phyloP scores from a whole-genome alignment of 1,284 basidiomycete genomes.

The Rhodotorula sp. region DNA sequence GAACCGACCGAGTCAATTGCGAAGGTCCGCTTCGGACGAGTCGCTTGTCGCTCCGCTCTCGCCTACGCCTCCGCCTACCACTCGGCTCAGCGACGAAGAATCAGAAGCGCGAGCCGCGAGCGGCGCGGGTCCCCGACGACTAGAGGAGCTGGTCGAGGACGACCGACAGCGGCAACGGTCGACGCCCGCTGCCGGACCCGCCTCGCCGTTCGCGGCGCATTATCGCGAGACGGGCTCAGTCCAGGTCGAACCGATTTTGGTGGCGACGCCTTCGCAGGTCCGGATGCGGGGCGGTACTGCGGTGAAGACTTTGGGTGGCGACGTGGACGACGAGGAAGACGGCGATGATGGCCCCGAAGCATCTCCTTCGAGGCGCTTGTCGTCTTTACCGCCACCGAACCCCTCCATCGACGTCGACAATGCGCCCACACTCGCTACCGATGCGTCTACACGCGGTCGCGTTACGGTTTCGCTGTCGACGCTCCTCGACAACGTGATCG shows the following conservation, averaged over 20 bases:
- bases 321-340: conserved; percentile 43
- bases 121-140: too few relatives aligned
- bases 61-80: conserved; percentile 50
- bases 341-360: conserved; percentile 2
- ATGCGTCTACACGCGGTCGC: not conserved
- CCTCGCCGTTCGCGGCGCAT: conserved; percentile 79
- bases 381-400: not conserved
- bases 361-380: not conserved
- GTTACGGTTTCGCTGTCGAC: conserved; percentile 68
- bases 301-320: conserved; percentile 49
- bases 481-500: conserved; percentile 89
- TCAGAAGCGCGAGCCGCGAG: conserved; percentile 33
- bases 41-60: conserved; percentile 17
- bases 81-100: conserved; percentile 15
- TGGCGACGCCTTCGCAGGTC: conserved; percentile 57
- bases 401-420: not conserved
- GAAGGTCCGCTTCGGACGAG: conserved; percentile 51
- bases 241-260: conserved; percentile 68
- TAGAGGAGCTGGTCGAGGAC: too few relatives aligned
- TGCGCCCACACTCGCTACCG: not conserved
- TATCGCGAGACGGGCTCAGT: conserved; percentile 76
- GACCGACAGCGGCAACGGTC: not conserved
- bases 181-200: conserved; percentile 51
- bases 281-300: conserved; percentile 58
- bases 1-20: conserved; percentile 4